Evolutionary conservation across 257 asterid species (phyloP), one percentile per base, ranked within the genome.

Genomic region (Solanum infundibuliforme): DNA sequence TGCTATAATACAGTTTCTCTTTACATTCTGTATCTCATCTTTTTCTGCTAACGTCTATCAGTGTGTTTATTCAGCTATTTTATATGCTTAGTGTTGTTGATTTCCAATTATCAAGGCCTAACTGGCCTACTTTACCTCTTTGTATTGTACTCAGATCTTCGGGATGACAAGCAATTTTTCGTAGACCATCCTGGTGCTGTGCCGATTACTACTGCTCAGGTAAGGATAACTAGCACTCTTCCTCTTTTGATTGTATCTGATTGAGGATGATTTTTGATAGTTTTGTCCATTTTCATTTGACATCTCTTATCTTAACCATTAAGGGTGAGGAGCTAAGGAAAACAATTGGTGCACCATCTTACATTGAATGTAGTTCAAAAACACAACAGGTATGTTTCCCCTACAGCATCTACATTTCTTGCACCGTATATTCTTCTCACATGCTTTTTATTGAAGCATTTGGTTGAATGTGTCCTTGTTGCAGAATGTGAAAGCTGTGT

Each of bases 181-280:
- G 60, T 90, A 13, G 98, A 95, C 92, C 98, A 96, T 91, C 98
- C 99, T 87, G 99, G 98, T 87, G 96, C 99, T 89, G 98, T 93
- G 83, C 98, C 98, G 60, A 96, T 96, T 90, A 89, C 95, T 87
- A 87, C 96, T 68, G 99, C 97, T 87, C 99, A 96, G 93, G 99
- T 96, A 89, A 87, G 87, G 79, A 73, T 43, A 27, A 81, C 85
- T 46, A 81, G 85, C 85, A 16, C 68, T 46, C 18, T 43, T 81
- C 85, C 66, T 41, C 62, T 41, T 77, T 77, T 77, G 35, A 8
- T 9, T 20, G 43, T 32, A 13, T 72, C 27, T 3, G 7, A 32
- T 12, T 2, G 52, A 36, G 29, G 5, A 36, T 32, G 1, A n/a
- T 23, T 62, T 29, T 14, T 23, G 11, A 0, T 14, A 27, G 9